These are phyloP conservation scores for Rutstroemia sp. DNA, from an alignment of 2,329 filamentous ascomycete genomes.

Conservation along the genomic window DNA sequence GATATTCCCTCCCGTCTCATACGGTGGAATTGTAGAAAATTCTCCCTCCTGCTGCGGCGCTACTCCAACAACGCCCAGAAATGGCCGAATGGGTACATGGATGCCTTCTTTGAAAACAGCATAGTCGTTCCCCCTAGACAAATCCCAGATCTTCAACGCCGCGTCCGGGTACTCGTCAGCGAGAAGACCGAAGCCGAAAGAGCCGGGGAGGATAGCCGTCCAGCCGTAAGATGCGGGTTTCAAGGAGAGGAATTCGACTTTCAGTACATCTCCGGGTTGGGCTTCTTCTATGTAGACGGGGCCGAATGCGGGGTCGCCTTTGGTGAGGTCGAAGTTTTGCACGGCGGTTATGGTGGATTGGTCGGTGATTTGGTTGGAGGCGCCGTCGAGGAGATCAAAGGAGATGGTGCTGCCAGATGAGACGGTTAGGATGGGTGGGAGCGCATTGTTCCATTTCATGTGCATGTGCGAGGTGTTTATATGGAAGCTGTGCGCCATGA, in stretches of 20 bases:
- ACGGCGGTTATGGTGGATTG: conserved; percentile 36
- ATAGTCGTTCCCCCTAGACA: conserved; percentile 33
- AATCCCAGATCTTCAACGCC: conserved; percentile 42
- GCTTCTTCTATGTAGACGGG: conserved; percentile 43
- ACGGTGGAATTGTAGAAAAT: conserved; percentile 43
- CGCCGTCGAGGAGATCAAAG: conserved; percentile 43
- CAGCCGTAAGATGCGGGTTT: conserved; percentile 41
- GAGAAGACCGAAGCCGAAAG: conserved; percentile 42
- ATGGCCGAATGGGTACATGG: conserved; percentile 42
- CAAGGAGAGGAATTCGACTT: conserved; percentile 42
- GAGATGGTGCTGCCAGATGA: conserved; percentile 40
- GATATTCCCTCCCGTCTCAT: conserved; percentile 46
- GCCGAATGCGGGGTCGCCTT: conserved; percentile 40
- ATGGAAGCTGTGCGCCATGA: conserved; percentile 18
- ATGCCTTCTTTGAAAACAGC: conserved; percentile 41
- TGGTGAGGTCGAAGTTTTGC: conserved; percentile 30
- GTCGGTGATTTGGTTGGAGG: conserved; percentile 41
- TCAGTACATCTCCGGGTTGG: conserved; percentile 43
- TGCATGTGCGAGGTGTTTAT: conserved; percentile 28
- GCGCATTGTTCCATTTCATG: conserved; percentile 41
- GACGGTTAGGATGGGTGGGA: conserved; percentile 39
- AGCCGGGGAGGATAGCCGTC: conserved; percentile 42
- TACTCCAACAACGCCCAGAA: conserved; percentile 45
- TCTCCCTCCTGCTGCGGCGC: conserved; percentile 39
- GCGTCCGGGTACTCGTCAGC: conserved; percentile 39